Conservation (phyloP, 2,329 filamentous ascomycete species). For the Aphanoascus verrucosus region DNA sequence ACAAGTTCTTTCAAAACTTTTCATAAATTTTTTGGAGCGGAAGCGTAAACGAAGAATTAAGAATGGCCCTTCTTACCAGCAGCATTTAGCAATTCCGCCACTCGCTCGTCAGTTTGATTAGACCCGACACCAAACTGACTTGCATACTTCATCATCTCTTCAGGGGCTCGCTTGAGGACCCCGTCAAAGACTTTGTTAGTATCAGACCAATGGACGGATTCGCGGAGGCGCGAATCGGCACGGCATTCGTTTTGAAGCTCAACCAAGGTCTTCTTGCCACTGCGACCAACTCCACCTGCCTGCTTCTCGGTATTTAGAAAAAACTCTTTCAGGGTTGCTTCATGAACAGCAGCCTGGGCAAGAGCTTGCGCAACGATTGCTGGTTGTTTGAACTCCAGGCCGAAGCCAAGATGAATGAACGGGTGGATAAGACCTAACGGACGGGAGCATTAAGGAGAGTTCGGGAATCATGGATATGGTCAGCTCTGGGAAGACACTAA, state of each 20-base stretch:
- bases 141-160: conserved; percentile 53
- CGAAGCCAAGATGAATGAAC: conserved; percentile 75
- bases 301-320: conserved; percentile 36
- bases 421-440: conserved; percentile 59
- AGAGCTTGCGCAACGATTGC: conserved; percentile 70
- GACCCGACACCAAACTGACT: conserved; percentile 48
- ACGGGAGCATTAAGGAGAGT: not conserved
- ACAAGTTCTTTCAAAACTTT: not conserved
- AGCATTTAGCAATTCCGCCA: conserved; percentile 61
- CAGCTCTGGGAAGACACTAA: conserved; percentile 18
- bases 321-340: conserved; percentile 42
- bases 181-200: conserved; percentile 58
- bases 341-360: conserved; percentile 64
- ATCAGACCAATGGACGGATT: conserved; percentile 44
- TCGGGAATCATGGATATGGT: not conserved
- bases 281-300: conserved; percentile 25
- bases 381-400: conserved; percentile 70
- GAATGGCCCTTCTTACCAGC: conserved; percentile 31
- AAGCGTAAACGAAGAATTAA: not conserved
- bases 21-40: not conserved
- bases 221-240: conserved; percentile 46
- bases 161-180: conserved; percentile 50
- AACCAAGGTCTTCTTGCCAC: conserved; percentile 37
- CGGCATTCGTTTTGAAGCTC: conserved; percentile 53
- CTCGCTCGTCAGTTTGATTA: conserved; percentile 47